Evolutionary conservation across 2,329 filamentous ascomycete species (phyloP).

Genomic region (Fusarium euwallaceae): DNA sequence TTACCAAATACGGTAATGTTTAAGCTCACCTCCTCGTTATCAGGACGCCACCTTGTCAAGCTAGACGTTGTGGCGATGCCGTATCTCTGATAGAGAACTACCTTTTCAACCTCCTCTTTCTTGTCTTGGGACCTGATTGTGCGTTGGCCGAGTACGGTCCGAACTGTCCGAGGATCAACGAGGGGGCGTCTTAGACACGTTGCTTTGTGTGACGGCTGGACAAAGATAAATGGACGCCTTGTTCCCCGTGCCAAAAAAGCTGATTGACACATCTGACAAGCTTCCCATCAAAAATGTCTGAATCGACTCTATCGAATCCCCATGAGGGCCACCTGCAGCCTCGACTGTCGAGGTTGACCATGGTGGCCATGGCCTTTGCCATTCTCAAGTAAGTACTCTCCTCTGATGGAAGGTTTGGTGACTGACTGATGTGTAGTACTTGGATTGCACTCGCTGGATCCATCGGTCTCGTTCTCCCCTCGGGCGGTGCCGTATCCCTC

Average conservation of each 20-base stretch:
- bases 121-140: not conserved
- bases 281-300: not conserved
- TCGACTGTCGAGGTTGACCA: constrained; percentile 54
- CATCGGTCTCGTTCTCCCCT: constrained; percentile 56
- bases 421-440: constrained; percentile 15
- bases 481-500: constrained; percentile 56
- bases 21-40: not conserved
- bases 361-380: constrained; percentile 58
- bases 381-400: constrained; percentile 51
- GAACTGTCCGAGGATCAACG: not conserved
- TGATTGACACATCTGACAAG: not conserved
- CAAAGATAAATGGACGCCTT: constrained; percentile 2
- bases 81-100: not conserved
- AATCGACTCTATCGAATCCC: not conserved
- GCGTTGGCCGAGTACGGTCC: not conserved
- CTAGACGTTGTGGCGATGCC: not conserved
- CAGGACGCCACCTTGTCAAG: constrained; percentile 5
- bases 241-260: not conserved
- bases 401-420: constrained; percentile 37
- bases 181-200: not conserved
- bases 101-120: not conserved
- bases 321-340: constrained; percentile 49
- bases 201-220: not conserved
- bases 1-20: not conserved
- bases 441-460: constrained; percentile 55